These are phyloP conservation scores for Trypanosoma melophagium DNA, from an alignment of 208 protist species.

Conservation along the genomic window DNA sequence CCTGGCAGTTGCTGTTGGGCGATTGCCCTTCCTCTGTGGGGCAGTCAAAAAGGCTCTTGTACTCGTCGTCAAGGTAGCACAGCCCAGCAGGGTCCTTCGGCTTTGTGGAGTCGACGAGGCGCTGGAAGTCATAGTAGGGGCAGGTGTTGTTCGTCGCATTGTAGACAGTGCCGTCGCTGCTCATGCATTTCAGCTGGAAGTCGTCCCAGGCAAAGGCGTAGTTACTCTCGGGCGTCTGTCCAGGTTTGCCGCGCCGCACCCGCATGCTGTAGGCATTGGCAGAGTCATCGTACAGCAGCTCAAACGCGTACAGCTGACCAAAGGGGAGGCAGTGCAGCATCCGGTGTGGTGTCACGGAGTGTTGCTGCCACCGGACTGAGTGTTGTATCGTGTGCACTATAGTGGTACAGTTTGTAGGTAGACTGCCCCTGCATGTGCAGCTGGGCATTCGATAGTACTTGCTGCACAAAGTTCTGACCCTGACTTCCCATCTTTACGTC, in stretches of 20 bases:
- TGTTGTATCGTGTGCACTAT: constrained; percentile 77
- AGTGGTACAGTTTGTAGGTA: constrained; percentile 55
- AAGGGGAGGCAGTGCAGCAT: constrained; percentile 59
- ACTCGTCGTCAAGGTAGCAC: constrained; percentile 57
- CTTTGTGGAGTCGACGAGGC: constrained; percentile 46
- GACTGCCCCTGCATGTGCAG: constrained; percentile 30
- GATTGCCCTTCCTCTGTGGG: constrained; percentile 18
- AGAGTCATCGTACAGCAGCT: constrained; percentile 53
- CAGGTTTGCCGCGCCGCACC: constrained; percentile 48
- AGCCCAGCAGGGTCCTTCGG: constrained; percentile 45
- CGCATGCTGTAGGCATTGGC: constrained; percentile 43
- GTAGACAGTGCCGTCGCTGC: constrained; percentile 35
- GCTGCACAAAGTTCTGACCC: constrained; percentile 45
- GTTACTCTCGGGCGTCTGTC: constrained; percentile 39
- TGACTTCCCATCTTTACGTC: constrained; percentile 52
- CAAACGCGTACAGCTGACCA: constrained; percentile 51
- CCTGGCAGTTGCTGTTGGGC: constrained; percentile 28
- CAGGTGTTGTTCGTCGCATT: constrained; percentile 47
- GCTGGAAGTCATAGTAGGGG: constrained; percentile 55
- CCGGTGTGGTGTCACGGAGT: constrained; percentile 42
- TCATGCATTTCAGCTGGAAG: constrained; percentile 51
- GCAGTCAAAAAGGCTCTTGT: constrained; percentile 45
- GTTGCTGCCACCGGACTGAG: constrained; percentile 50
- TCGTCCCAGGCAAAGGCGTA: constrained; percentile 45
- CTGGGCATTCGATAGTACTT: constrained; percentile 46